phyloP scores from a whole-genome alignment of 2,329 filamentous ascomycete genomes.

The Cadophora sp. region DNA sequence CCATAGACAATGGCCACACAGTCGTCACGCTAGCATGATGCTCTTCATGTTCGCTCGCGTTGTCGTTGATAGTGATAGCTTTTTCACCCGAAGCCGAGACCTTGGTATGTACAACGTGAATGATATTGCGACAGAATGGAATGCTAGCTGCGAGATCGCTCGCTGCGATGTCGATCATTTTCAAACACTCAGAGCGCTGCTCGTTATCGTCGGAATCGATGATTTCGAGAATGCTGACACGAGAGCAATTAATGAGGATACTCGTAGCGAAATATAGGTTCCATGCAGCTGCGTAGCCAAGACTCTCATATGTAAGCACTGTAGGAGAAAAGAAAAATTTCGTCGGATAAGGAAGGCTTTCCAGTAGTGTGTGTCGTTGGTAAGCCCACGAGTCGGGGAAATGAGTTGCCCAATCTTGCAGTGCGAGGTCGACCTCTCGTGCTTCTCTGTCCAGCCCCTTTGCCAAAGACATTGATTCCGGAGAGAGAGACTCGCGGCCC shows the following conservation, averaged over 20 bases:
- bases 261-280: conserved; percentile 38
- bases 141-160: conserved; percentile 19
- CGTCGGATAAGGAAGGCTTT: conserved; percentile 20
- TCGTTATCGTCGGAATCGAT: neutral
- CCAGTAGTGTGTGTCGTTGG: conserved; percentile 25
- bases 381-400: conserved; percentile 23
- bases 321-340: conserved; percentile 36
- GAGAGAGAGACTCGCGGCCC: neutral
- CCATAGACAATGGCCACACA: conserved; percentile 7
- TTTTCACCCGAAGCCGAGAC: neutral
- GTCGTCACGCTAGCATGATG: neutral
- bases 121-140: conserved; percentile 17
- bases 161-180: neutral
- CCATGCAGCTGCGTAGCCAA: conserved; percentile 38
- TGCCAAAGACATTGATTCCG: neutral
- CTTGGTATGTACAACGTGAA: neutral
- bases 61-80: neutral
- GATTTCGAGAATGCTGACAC: conserved; percentile 31
- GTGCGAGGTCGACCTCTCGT: conserved; percentile 18
- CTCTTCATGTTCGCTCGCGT: neutral
- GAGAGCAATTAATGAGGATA: conserved; percentile 39
- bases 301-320: conserved; percentile 38
- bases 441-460: conserved; percentile 24
- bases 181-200: neutral
- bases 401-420: conserved; percentile 21